Conservation (phyloP, 768 basidiomycete species). For the Tulasnella sp. region DNA sequence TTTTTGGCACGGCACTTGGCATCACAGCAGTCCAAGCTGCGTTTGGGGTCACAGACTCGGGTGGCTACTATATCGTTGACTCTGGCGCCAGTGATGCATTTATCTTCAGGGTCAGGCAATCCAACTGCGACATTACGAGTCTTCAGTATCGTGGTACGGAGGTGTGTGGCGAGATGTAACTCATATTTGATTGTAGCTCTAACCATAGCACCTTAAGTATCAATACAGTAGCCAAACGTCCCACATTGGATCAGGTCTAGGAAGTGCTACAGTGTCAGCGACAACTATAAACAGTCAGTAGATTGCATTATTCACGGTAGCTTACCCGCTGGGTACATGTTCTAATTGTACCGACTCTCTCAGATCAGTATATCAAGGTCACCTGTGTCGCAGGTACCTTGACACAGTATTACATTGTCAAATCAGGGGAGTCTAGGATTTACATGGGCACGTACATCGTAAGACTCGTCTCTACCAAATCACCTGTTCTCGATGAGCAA, state of each 20-base stretch:
- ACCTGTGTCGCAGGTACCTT: constrained; percentile 1
- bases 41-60: constrained; percentile 1
- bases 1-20: too few species aligned
- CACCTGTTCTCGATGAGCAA: background rate
- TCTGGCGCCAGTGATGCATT: background rate
- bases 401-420: constrained; percentile 37
- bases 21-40: background rate
- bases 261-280: background rate
- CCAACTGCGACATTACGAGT: constrained; percentile 4
- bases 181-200: too few species aligned
- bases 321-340: too few species aligned
- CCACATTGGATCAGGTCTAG: constrained; percentile 8
- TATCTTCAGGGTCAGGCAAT: background rate
- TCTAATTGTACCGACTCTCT: too few species aligned
- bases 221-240: background rate
- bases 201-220: too few species aligned
- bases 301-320: background rate
- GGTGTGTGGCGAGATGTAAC: too few species aligned
- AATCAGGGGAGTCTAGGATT: constrained; percentile 33
- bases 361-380: constrained; percentile 7
- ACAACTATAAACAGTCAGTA: background rate
- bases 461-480: background rate
- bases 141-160: background rate
- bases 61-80: background rate
- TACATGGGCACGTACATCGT: constrained; percentile 32